Evolutionary conservation across 371 early-diverging fungal species (phyloP), one percentile per base, ranked within the genome.

Genomic region (Rhizopus delemar): DNA sequence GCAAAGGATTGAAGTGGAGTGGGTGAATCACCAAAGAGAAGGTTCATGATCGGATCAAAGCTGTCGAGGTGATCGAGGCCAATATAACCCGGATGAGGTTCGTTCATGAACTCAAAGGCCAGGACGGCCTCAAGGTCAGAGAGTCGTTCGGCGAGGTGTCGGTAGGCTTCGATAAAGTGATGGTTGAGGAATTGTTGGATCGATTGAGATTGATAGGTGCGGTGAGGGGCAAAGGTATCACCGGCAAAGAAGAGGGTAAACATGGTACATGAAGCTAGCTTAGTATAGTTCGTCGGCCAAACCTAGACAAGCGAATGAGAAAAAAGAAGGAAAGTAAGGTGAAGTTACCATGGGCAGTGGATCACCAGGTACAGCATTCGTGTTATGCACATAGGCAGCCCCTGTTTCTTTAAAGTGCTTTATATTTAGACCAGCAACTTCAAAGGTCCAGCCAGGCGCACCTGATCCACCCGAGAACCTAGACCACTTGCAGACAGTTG

Each of bases 71-170:
- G 73, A 3, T 74, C 55, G 5, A 91, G 58, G 0, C 91, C 93
- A 65, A 93, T 85, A 41, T 88, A 91, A 5, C 93, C 93, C 39
- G 80, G 80, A 61, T 88, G 88, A 7, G 93, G 93, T 57, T 93
- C 93, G 51, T 93, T 93, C 80, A 93, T 84, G 29, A 88, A 85
- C 57, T 93, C 93, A 60, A 87, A 90, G 6, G 90, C 93, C 15
- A 89, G 57, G 5, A 91, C 83, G 3, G 90, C 83, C 13, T 83
- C 80, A 9, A 89, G 61, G 55, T 86, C 78, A 43, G 57, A 62
- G 11, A 92, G 57, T 7, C 92, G 86, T 57, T 63, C 53, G 5
- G 84, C 84, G 13, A 86, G 59, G 53, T 86, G 75, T 5, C 53
- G 57, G 62, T 78, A 85, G 41, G 82, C 81, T n/a, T 71, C 54